A percentile compares a stretch with the other conserved stretches of the same genome.
Evolutionary conservation across 331 rosid genomes (phyloP).

Genomic region (Telfairia occidentalis): DNA sequence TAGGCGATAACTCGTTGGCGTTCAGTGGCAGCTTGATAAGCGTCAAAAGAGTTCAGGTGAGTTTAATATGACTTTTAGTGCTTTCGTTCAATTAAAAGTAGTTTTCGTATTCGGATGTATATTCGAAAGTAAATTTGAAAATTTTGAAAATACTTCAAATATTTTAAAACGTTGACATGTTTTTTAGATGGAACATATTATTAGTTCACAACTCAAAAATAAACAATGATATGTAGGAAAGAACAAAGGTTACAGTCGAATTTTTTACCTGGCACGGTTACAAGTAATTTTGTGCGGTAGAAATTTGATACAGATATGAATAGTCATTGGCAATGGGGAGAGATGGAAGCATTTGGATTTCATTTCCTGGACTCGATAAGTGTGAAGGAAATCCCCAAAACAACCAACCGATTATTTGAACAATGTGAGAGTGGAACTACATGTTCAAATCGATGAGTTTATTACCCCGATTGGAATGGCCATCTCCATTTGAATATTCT

Average conservation of each 20-base stretch:
- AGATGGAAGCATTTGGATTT: neutral
- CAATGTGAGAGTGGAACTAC: conserved; percentile 43
- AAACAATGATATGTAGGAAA: neutral
- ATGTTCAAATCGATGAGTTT: conserved; percentile 85
- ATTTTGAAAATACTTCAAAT: neutral
- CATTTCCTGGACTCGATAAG: neutral
- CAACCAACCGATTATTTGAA: conserved; percentile 58
- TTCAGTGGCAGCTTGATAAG: neutral
- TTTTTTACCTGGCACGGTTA: neutral
- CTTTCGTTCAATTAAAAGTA: neutral
- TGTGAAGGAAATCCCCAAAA: neutral
- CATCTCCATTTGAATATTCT: conserved; percentile 44
- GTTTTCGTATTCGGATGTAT: neutral
- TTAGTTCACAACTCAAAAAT: too few relatives aligned
- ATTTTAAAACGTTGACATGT: too few relatives aligned
- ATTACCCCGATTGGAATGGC: conserved; percentile 48
- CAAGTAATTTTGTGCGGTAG: neutral
- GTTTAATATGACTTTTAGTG: neutral
- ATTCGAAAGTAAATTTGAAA: neutral
- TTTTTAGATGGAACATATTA: too few relatives aligned
- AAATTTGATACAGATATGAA: neutral
- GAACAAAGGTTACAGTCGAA: neutral
- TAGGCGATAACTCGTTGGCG: neutral
- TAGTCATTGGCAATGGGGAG: neutral
- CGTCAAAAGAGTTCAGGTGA: neutral